A percentile compares a stretch with the other conserved stretches of the same genome.
phyloP scores from a whole-genome alignment of 1,284 basidiomycete genomes.

The Phylloboletellus chloephorus region DNA sequence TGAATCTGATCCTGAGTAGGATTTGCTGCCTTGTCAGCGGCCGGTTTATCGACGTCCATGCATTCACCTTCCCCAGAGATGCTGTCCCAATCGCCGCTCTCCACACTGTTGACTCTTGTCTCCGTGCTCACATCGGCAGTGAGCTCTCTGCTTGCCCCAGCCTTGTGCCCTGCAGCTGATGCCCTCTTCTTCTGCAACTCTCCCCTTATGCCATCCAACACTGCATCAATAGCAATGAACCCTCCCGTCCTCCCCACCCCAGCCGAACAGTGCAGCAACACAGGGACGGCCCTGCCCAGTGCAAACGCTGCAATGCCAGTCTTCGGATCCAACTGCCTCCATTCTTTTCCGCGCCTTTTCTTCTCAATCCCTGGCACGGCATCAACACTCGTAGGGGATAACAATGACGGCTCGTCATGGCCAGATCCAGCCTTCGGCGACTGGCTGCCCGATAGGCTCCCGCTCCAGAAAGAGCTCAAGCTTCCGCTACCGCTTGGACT shows the following conservation, averaged over 20 bases:
- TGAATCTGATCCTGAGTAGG: constrained; percentile 1
- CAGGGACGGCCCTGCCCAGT: constrained; percentile 43
- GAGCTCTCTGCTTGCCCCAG: constrained; percentile 2
- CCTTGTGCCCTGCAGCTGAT: background rate
- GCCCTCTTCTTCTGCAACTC: constrained; percentile 45
- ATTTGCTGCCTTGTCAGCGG: constrained; percentile 1
- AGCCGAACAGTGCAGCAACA: constrained; percentile 80
- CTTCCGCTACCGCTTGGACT: constrained; percentile 25
- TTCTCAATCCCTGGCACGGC: constrained; percentile 7
- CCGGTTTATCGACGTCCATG: constrained; percentile 28
- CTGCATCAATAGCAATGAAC: constrained; percentile 84
- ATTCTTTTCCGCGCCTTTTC: constrained; percentile 22
- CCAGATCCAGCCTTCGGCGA: constrained; percentile 17
- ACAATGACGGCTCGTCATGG: constrained; percentile 8
- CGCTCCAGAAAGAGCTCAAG: constrained; percentile 17
- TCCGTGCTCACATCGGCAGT: constrained; percentile 7
- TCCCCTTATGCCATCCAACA: constrained; percentile 70
- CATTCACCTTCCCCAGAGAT: constrained; percentile 6
- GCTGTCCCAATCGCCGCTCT: constrained; percentile 5
- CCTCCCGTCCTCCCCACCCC: constrained; percentile 90
- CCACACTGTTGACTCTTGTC: constrained; percentile 2
- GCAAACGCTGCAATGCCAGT: constrained; percentile 50
- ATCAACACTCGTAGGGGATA: constrained; percentile 17
- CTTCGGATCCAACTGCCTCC: constrained; percentile 40
- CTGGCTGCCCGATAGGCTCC: constrained; percentile 13